Percentiles rank a stretch among this genome's conserved stretches.
phyloP scores from a whole-genome alignment of 176 grass and related monocot genomes.

The Triticum timopheevii region DNA sequence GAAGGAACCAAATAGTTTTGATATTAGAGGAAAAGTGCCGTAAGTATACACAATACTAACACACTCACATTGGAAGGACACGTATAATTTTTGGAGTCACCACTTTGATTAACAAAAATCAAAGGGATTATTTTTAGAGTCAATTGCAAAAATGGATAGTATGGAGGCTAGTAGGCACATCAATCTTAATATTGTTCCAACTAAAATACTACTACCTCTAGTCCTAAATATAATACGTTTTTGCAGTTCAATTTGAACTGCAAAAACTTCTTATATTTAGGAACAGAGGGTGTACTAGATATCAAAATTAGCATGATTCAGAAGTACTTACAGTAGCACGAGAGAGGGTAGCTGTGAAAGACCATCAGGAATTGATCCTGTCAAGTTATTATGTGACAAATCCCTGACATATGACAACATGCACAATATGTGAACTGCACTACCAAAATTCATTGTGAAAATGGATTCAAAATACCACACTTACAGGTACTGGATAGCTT shows the following conservation, averaged over 20 bases:
- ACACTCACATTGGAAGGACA: background rate
- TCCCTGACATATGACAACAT: slow-evolving; percentile 32
- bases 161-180: background rate
- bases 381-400: slow-evolving; percentile 78
- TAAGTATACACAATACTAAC: background rate
- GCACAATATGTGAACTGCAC: background rate
- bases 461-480: background rate
- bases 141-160: background rate
- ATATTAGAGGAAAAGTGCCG: background rate
- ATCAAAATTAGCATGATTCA: background rate
- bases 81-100: background rate
- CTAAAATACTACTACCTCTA: background rate
- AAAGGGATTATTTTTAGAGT: background rate
- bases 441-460: background rate
- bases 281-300: background rate
- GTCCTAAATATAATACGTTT: too few species aligned
- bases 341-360: slow-evolving; percentile 50
- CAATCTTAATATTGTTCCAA: background rate
- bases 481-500: slow-evolving; percentile 45
- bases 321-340: slow-evolving; percentile 51
- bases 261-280: too few species aligned
- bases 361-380: slow-evolving; percentile 48
- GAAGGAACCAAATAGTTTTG: background rate
- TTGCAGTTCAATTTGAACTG: too few species aligned
- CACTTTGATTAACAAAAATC: background rate